Base-by-base conservation (phyloP, 2,329 filamentous ascomycete species). In the Xylaria hypoxylon region DNA sequence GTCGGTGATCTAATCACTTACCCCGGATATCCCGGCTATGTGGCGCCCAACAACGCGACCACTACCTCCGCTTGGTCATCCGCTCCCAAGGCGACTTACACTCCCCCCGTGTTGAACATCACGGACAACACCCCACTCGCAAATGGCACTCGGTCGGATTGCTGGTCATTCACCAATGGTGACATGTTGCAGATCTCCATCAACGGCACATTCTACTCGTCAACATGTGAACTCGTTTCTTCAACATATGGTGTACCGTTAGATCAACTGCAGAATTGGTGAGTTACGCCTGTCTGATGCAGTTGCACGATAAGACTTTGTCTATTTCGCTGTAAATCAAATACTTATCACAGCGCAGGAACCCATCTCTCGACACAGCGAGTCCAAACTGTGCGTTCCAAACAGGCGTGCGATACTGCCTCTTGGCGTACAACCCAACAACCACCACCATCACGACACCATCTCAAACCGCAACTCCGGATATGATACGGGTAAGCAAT, bases 401-500 rank as follows among this genome's bases (percentile, higher is more conserved):
- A 33, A 2, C 48, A 13, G 15, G 17, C 48, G 7, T 51, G 24
- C 53, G 53, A 24, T 57, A 57, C 17, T 57, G 53, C n/a, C 38
- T 57, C 26, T 17, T 57, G 53, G 53, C 53, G 10, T 57, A 45
- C 15, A 57, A 44, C 26, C 24, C 53, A 57, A 17, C 15, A 44
- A 11, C 11, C 38, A 57, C 53, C 8, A 28, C 24, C 40, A 17
- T 8, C 26, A n/a, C 53, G 11, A 17, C 15, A 28, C 53, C 53
- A 4, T 33, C 40, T 44, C 38, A 24, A 17, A 28, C 38, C 6
- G 38, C 40, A 45, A 57, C 26, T 44, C 40, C 15, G 8, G 53
- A 57, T 31, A 8, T 15, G n/a, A 57, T 45, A 57, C n/a, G 53
- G 40, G 53, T 57, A 45, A 57, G 53, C n/a, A 19, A 35, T 35